Conservation (phyloP, 2,329 filamentous ascomycete genomes). For the Parafenestella ontariensis region DNA sequence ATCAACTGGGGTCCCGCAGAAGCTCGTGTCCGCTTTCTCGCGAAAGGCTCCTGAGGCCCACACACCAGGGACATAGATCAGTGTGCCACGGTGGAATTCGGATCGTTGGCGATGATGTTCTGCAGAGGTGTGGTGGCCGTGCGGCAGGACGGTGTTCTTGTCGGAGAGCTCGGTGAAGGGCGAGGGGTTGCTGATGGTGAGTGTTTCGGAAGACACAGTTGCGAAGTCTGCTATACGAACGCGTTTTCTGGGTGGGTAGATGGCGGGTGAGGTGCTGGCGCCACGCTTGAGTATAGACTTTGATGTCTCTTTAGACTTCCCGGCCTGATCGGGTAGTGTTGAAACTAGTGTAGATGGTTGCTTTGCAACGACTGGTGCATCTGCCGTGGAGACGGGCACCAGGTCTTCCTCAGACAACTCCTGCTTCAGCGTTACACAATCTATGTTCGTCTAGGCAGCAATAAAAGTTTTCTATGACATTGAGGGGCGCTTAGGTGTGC, state of each 20-base stretch:
- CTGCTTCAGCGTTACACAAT: slow-evolving; percentile 2
- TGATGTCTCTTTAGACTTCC: not conserved
- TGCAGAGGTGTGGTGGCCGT: slow-evolving; percentile 6
- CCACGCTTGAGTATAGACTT: slow-evolving; percentile 18
- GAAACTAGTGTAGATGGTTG: not conserved
- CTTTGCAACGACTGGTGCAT: not conserved
- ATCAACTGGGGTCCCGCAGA: not conserved
- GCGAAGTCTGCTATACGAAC: slow-evolving; percentile 11
- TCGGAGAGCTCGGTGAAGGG: slow-evolving; percentile 6
- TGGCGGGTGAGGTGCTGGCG: not conserved
- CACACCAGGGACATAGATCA: slow-evolving; percentile 8
- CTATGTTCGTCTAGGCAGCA: too few species aligned
- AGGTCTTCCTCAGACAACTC: slow-evolving; percentile 3
- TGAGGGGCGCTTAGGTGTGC: too few species aligned
- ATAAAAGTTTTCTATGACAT: too few species aligned
- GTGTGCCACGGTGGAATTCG: slow-evolving; percentile 1
- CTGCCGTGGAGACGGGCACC: not conserved
- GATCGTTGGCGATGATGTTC: slow-evolving; percentile 3
- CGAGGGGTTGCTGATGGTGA: slow-evolving; percentile 9
- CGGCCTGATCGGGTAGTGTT: too few species aligned
- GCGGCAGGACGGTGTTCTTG: not conserved
- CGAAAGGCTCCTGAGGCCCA: slow-evolving; percentile 13
- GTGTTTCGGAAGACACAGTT: slow-evolving; percentile 13
- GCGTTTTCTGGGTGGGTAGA: slow-evolving; percentile 8
- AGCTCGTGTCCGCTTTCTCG: slow-evolving; percentile 19